Percentiles rank a stretch among this genome's conserved stretches.
phyloP scores from a whole-genome alignment of 1,139 yeast genomes.

The Saccharomycopsis hybrid region DNA sequence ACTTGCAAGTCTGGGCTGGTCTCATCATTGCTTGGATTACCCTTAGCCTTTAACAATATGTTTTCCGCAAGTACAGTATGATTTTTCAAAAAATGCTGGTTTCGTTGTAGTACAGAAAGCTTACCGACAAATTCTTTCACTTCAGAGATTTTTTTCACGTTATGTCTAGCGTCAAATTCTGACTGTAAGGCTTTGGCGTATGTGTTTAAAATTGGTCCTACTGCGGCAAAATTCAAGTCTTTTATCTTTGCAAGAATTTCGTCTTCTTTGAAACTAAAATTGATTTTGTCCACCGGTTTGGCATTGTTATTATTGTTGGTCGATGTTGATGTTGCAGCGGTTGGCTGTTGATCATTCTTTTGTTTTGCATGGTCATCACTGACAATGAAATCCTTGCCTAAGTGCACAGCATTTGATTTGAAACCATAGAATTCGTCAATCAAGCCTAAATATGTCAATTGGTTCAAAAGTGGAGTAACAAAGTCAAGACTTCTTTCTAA shows the following conservation, averaged over 20 bases:
- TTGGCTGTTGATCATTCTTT: too few species aligned
- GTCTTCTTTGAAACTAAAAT: slow-evolving; percentile 26
- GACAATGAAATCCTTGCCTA: slow-evolving; percentile 29
- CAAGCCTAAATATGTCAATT: slow-evolving; percentile 76
- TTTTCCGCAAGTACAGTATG: slow-evolving; percentile 76
- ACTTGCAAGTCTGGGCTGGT: slow-evolving; percentile 5
- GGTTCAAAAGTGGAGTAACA: slow-evolving; percentile 64
- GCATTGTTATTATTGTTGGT: neutral
- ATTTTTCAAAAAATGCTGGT: slow-evolving; percentile 62
- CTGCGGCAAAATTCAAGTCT: slow-evolving; percentile 69
- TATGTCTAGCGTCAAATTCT: slow-evolving; percentile 58
- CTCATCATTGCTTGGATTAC: slow-evolving; percentile 9
- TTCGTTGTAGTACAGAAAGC: slow-evolving; percentile 58
- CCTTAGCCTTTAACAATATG: slow-evolving; percentile 34
- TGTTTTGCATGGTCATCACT: slow-evolving; percentile 1
- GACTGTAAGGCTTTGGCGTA: slow-evolving; percentile 67
- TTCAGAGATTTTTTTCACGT: slow-evolving; percentile 54
- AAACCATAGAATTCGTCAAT: slow-evolving; percentile 64
- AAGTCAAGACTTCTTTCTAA: slow-evolving; percentile 75
- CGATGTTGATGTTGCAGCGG: slow-evolving; percentile 1
- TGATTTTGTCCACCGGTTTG: slow-evolving; percentile 9
- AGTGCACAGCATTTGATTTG: slow-evolving; percentile 40
- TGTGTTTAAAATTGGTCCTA: slow-evolving; percentile 66
- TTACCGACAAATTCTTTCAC: slow-evolving; percentile 68
- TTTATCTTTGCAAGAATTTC: slow-evolving; percentile 45